phyloP scores from a whole-genome alignment of 768 basidiomycete species.

The Boletus rex-veris region DNA sequence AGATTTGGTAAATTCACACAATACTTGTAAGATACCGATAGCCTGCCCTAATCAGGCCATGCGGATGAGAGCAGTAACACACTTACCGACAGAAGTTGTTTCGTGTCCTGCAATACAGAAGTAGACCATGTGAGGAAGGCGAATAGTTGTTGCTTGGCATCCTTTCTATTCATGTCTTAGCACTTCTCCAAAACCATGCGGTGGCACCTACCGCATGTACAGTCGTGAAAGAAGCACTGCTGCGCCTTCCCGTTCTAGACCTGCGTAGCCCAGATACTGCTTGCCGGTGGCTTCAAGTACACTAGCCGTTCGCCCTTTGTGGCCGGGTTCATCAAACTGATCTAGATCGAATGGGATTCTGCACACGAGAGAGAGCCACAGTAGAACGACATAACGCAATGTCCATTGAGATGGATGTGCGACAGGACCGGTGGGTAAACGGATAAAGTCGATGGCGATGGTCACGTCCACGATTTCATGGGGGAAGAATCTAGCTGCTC shows the following conservation, averaged over 20 bases:
- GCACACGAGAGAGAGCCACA: constrained; percentile 94
- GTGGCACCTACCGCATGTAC: constrained; percentile 63
- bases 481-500: constrained; percentile 86
- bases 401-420: constrained; percentile 61
- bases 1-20: constrained; percentile 68
- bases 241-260: constrained; percentile 82
- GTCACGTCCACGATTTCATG: constrained; percentile 84
- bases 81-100: constrained; percentile 51
- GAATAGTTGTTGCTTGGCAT: constrained; percentile 47
- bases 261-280: constrained; percentile 57
- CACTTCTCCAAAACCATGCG: background rate
- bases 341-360: constrained; percentile 91
- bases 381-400: constrained; percentile 74
- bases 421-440: constrained; percentile 41
- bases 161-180: constrained; percentile 45
- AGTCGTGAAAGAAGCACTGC: constrained; percentile 77
- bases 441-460: constrained; percentile 66
- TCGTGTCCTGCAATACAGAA: constrained; percentile 35
- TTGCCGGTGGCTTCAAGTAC: constrained; percentile 59
- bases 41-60: constrained; percentile 38
- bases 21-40: constrained; percentile 63
- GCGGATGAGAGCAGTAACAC: background rate
- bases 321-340: constrained; percentile 69
- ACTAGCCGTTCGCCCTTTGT: constrained; percentile 51
- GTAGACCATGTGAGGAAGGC: constrained; percentile 51